phyloP scores from a whole-genome alignment of 1,139 yeast species.

The Hyphopichia fennica region DNA sequence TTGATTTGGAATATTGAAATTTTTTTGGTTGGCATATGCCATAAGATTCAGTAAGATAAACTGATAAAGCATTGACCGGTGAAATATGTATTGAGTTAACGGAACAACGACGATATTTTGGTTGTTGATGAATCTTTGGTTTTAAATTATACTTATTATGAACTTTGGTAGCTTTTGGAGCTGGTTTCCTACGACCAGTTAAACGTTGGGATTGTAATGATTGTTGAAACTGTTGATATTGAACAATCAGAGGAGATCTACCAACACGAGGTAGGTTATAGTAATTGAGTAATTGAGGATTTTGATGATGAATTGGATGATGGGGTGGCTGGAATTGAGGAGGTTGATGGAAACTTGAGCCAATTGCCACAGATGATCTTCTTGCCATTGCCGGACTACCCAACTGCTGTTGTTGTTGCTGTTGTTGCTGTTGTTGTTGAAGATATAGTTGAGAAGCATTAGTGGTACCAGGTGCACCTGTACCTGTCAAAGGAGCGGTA shows the following conservation, averaged over 20 bases:
- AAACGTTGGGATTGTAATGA: constrained; percentile 26
- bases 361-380: constrained; percentile 3
- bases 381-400: constrained; percentile 3
- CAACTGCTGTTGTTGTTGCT: constrained; percentile 4
- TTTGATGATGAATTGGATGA: not conserved
- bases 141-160: constrained; percentile 52
- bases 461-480: constrained; percentile 1
- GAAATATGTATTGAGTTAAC: constrained; percentile 77
- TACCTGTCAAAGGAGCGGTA: not conserved
- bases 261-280: constrained; percentile 13
- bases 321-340: constrained; percentile 1
- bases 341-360: constrained; percentile 2
- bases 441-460: constrained; percentile 9
- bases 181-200: constrained; percentile 26
- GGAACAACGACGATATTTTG: constrained; percentile 79
- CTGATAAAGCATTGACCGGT: constrained; percentile 83
- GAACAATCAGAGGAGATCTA: constrained; percentile 37
- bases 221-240: constrained; percentile 40
- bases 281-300: constrained; percentile 9
- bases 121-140: constrained; percentile 64
- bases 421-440: constrained; percentile 6
- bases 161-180: constrained; percentile 41
- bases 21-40: constrained; percentile 79
- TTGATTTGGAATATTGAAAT: constrained; percentile 79
- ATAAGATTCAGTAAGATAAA: constrained; percentile 76